Conservation (phyloP, 2,329 filamentous ascomycete genomes). For the Pseudocercospora ulei region DNA sequence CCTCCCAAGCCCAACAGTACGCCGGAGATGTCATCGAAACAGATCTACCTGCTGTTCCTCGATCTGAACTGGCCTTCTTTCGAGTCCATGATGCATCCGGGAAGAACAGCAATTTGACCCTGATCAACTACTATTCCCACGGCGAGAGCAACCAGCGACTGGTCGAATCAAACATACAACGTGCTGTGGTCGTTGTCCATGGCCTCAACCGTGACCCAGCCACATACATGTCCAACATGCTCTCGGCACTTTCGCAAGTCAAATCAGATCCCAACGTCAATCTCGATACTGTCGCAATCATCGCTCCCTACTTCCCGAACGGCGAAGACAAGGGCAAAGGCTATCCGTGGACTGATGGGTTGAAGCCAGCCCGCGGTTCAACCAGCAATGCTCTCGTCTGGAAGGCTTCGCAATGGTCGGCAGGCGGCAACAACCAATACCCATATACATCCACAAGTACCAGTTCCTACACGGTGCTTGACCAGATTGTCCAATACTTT, state of each 20-base stretch:
- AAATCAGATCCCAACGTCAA: slow-evolving; percentile 26
- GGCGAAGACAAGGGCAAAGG: slow-evolving; percentile 33
- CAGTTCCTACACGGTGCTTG: slow-evolving; percentile 33
- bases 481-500: slow-evolving; percentile 34
- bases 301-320: slow-evolving; percentile 34
- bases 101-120: slow-evolving; percentile 28
- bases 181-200: slow-evolving; percentile 35
- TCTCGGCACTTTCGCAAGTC: slow-evolving; percentile 31
- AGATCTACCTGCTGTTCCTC: slow-evolving; percentile 30
- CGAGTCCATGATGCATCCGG: slow-evolving; percentile 29
- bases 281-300: slow-evolving; percentile 30
- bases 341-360: slow-evolving; percentile 33
- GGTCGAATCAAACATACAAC: slow-evolving; percentile 25
- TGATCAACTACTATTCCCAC: slow-evolving; percentile 34
- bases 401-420: slow-evolving; percentile 33
- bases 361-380: slow-evolving; percentile 26
- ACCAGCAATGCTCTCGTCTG: slow-evolving; percentile 33
- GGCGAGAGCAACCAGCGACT: slow-evolving; percentile 26
- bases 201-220: slow-evolving; percentile 32
- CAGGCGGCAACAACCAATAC: slow-evolving; percentile 34
- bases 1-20: slow-evolving; percentile 29
- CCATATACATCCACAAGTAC: slow-evolving; percentile 26
- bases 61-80: slow-evolving; percentile 33
- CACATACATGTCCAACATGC: slow-evolving; percentile 31
- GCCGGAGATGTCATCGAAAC: slow-evolving; percentile 31